These are phyloP conservation scores for Diospyros kaki DNA, from an alignment of 148 eudicot species.

Conservation along the genomic window DNA sequence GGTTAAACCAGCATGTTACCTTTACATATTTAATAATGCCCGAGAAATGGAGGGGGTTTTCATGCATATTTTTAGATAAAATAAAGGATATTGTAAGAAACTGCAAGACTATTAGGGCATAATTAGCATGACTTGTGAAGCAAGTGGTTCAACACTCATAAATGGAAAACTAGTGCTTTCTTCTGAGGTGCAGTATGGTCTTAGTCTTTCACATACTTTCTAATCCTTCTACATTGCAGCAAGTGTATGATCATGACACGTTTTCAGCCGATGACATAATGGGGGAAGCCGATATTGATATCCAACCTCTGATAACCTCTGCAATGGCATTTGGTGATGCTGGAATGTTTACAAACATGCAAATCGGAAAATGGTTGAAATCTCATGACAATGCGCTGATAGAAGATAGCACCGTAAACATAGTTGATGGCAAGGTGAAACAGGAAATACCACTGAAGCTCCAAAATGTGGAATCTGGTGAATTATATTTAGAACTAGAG, in stretches of 20 bases:
- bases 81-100: no score
- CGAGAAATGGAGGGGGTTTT: no score
- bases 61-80: no score
- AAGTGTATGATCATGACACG: slow-evolving; percentile 84
- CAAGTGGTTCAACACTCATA: no score
- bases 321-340: slow-evolving; percentile 89
- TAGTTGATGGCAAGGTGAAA: slow-evolving; percentile 67
- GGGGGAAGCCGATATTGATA: slow-evolving; percentile 94
- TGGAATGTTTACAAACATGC: slow-evolving; percentile 74
- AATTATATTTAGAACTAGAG: slow-evolving; percentile 65
- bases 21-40: no score
- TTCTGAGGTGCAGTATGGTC: no score
- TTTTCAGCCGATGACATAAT: slow-evolving; percentile 96
- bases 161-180: no score
- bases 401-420: slow-evolving; percentile 80
- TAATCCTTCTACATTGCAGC: slow-evolving; percentile 31
- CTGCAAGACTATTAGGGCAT: no score
- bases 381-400: slow-evolving; percentile 71
- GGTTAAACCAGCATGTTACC: no score
- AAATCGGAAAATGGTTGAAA: slow-evolving; percentile 92
- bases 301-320: slow-evolving; percentile 84
- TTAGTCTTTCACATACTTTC: background rate
- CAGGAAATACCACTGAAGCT: slow-evolving; percentile 70
- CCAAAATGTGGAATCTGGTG: slow-evolving; percentile 95
- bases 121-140: no score